Percentiles rank a stretch among this genome's conserved stretches.
These are phyloP conservation scores for Lolium perenne DNA, from an alignment of 176 grass and related monocot genomes.

Conservation along the genomic window DNA sequence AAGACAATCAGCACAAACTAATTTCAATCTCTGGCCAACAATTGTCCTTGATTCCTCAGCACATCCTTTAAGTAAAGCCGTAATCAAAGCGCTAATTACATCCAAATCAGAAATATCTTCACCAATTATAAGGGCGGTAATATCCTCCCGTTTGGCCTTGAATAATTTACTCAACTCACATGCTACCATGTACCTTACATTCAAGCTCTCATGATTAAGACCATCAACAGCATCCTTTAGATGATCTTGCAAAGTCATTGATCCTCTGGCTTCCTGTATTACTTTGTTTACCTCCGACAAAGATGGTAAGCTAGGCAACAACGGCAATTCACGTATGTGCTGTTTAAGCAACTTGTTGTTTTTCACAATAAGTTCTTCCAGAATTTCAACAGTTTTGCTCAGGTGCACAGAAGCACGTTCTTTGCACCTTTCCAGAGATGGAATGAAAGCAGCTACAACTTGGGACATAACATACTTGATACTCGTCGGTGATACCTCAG, in stretches of 20 bases:
- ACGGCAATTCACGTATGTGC: slow-evolving; percentile 84
- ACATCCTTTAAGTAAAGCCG: slow-evolving; percentile 84
- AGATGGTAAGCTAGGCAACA: slow-evolving; percentile 83
- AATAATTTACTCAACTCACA: slow-evolving; percentile 91
- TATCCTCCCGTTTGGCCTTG: slow-evolving; percentile 72
- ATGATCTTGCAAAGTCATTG: slow-evolving; percentile 80
- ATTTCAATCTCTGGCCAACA: slow-evolving; percentile 89
- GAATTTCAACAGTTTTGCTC: slow-evolving; percentile 81
- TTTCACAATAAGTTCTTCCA: slow-evolving; percentile 89
- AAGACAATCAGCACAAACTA: slow-evolving; percentile 90
- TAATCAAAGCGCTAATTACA: slow-evolving; percentile 86
- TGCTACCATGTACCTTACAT: slow-evolving; percentile 96
- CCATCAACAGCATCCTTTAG: slow-evolving; percentile 85
- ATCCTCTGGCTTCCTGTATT: slow-evolving; percentile 92
- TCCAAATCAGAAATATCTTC: slow-evolving; percentile 82
- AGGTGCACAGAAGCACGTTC: slow-evolving; percentile 68
- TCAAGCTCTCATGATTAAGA: slow-evolving; percentile 97
- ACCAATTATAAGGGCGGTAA: slow-evolving; percentile 84
- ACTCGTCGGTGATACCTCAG: slow-evolving; percentile 78
- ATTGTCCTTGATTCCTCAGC: slow-evolving; percentile 86
- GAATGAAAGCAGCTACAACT: slow-evolving; percentile 96
- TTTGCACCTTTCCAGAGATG: slow-evolving; percentile 73
- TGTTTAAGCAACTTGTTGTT: slow-evolving; percentile 68
- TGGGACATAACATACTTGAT: slow-evolving; percentile 95
- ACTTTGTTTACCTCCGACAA: slow-evolving; percentile 90